Base-by-base conservation (phyloP, 1,139 yeast species). In the Hemisphaericaspora lyxosophila region DNA sequence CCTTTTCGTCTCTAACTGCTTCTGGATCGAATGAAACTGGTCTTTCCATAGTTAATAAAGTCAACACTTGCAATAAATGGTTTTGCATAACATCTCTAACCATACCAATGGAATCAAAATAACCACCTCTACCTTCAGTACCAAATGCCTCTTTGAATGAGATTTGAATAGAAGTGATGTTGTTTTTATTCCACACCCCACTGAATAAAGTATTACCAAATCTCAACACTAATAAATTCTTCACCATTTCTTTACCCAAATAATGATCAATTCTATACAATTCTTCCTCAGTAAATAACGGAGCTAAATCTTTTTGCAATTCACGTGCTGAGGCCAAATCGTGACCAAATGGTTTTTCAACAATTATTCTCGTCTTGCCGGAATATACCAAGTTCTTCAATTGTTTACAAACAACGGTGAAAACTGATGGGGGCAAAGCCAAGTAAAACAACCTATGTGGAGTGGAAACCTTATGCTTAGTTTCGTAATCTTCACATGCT, bases 31-130 rank as follows among this genome's bases (percentile, higher is more conserved):
- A 85, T 14, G 92, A 79, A 17, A 78, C 83, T 11, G 99, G 98
- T 62, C 96, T 80, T 60, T 92, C 98, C 97, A 92, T 90, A 39
- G 97, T 88, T 48, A 92, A 70, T 45, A 94, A 67, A 6, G 97
- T 89, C 59, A 92, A 70, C 19, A 92, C 95, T 69, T 92, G 99
- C 55, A 92, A 73, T 57, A 92, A 68, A 67, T 92, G 99, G 74
- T 92, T 92, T 70, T 92, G 99, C 89, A 94, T 90, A 38, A 92
- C 97, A 59, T 92, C 99, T 65, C 99, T 82, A 49, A 92, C 87
- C 56, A 92, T 92, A 42, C 99, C 99, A 56, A 90, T 88, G 44
- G 75, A 73, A 65, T 94, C 97, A 58, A 94, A 92, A 70, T 92
- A 92, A 27, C 98, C 98, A 49, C 98, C 98, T 59, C 99, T 82